phyloP scores from a whole-genome alignment of 129 eudicot species.

The Dittrichia graveolens region DNA sequence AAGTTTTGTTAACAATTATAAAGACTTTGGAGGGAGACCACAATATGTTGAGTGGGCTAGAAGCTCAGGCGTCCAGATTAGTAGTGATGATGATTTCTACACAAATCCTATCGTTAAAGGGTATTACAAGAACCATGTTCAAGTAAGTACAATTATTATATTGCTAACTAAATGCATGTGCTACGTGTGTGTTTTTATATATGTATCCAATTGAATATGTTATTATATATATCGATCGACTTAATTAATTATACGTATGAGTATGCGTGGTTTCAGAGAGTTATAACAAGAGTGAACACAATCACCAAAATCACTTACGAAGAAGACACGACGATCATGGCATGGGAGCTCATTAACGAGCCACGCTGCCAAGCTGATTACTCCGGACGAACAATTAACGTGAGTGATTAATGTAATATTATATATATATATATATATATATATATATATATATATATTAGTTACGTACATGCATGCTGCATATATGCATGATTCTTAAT shows the following conservation, averaged over 20 bases:
- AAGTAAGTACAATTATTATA: constrained; percentile 32
- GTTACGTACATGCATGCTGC: neutral
- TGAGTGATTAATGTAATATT: constrained; percentile 13
- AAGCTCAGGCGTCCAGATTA: constrained; percentile 47
- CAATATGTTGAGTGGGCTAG: constrained; percentile 75
- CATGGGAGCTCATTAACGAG: constrained; percentile 80
- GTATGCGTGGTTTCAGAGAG: constrained; percentile 35
- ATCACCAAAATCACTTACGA: constrained; percentile 45
- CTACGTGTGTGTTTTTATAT: neutral
- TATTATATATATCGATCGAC: neutral
- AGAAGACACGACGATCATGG: constrained; percentile 69
- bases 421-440: too few relatives aligned
- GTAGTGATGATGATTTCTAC: constrained; percentile 52
- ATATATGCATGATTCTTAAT: neutral
- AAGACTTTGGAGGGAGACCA: constrained; percentile 62
- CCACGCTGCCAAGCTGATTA: constrained; percentile 59
- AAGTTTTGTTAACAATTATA: constrained; percentile 60
- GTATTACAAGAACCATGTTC: constrained; percentile 54
- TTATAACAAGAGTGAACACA: constrained; percentile 53
- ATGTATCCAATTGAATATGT: neutral
- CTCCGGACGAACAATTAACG: constrained; percentile 56
- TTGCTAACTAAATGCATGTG: too few relatives aligned
- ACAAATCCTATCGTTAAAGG: constrained; percentile 44
- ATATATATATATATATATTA: neutral
- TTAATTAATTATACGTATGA: neutral